Conservation (phyloP, 2,329 filamentous ascomycete genomes). For the Paraphaeosphaeria minitans region DNA sequence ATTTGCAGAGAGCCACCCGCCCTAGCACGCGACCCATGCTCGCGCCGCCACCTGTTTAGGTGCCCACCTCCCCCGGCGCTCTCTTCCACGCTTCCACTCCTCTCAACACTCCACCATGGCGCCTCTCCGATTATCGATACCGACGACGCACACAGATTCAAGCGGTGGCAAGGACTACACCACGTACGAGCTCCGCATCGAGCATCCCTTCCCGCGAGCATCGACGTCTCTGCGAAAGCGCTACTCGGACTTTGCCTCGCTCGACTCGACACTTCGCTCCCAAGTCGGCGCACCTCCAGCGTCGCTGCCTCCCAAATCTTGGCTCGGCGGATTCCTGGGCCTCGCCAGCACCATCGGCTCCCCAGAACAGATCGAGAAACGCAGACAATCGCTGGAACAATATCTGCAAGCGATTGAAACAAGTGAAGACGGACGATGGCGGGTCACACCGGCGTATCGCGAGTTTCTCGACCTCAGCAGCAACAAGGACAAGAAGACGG, state of each 20-base stretch:
- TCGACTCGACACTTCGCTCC: conserved; percentile 67
- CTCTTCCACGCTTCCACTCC: neutral
- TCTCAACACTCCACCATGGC: conserved; percentile 41
- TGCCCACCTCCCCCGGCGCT: neutral
- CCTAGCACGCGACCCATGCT: neutral
- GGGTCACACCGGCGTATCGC: conserved; percentile 73
- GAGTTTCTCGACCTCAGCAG: conserved; percentile 68
- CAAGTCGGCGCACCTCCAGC: conserved; percentile 70
- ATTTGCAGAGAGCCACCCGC: neutral
- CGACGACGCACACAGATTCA: conserved; percentile 55
- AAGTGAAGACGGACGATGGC: conserved; percentile 75
- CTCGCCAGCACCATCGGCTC: conserved; percentile 67
- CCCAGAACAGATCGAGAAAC: conserved; percentile 70
- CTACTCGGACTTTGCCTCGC: conserved; percentile 76
- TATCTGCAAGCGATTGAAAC: conserved; percentile 76
- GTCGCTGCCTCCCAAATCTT: conserved; percentile 73
- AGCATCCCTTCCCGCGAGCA: conserved; percentile 75
- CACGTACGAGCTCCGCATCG: conserved; percentile 77
- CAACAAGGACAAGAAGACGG: conserved; percentile 26
- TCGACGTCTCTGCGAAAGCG: conserved; percentile 79
- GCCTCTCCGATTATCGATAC: conserved; percentile 54
- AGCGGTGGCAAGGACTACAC: conserved; percentile 69
- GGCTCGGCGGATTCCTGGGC: conserved; percentile 64
- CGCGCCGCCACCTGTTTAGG: neutral
- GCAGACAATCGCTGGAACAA: conserved; percentile 69